phyloP scores from a whole-genome alignment of 2,329 filamentous ascomycete species.

The Venturia aucupariae region DNA sequence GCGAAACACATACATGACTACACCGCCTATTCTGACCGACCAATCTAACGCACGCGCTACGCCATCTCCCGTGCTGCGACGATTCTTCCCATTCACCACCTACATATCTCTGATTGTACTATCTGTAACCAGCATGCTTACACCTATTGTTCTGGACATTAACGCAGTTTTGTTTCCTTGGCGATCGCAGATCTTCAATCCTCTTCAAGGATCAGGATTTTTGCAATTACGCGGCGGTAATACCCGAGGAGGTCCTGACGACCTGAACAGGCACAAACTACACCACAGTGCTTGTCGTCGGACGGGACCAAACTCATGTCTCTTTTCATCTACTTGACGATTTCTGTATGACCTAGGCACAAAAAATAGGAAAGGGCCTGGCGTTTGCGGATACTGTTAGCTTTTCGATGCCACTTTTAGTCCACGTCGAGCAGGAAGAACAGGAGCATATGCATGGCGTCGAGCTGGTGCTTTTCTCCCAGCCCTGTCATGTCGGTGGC shows the following conservation, averaged over 20 bases:
- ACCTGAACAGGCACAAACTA: background rate
- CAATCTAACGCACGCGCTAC: background rate
- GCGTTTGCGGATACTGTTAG: conserved; percentile 3
- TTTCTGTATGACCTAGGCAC: background rate
- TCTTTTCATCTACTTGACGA: conserved; percentile 1
- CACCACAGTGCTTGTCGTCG: background rate
- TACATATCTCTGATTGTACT: background rate
- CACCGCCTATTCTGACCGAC: background rate
- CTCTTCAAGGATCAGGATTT: background rate
- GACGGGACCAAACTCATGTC: background rate
- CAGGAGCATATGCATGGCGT: conserved; percentile 1
- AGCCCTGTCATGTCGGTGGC: conserved; percentile 3
- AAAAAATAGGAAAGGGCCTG: background rate
- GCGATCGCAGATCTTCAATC: background rate
- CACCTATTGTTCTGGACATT: background rate
- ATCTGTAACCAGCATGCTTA: background rate
- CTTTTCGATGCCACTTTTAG: background rate
- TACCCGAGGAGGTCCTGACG: background rate
- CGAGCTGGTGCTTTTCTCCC: background rate
- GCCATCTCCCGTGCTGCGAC: background rate
- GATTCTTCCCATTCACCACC: background rate
- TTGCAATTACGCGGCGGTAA: background rate
- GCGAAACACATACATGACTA: background rate
- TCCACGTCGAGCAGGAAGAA: background rate
- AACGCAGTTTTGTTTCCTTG: background rate